These are phyloP conservation scores for Vanrija sp. DNA, from an alignment of 1,284 basidiomycete genomes.

Conservation along the genomic window DNA sequence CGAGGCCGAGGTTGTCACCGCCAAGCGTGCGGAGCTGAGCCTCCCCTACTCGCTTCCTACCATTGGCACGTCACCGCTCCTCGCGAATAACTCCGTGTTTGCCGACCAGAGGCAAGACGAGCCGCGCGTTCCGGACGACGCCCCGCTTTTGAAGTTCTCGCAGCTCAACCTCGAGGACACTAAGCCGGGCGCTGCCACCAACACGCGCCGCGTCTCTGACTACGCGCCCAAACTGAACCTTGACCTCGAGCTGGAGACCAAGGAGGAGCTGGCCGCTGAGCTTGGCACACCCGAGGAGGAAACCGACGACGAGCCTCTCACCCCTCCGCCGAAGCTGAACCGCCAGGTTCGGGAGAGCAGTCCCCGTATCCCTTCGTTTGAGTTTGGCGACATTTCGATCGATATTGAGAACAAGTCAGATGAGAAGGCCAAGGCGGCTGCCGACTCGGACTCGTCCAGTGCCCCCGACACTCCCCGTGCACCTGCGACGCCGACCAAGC, in stretches of 20 bases:
- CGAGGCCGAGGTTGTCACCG: neutral
- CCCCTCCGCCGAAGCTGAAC: slow-evolving; percentile 29
- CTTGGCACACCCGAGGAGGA: neutral
- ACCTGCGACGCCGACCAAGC: neutral
- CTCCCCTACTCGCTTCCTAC: slow-evolving; percentile 38
- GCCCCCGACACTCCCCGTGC: slow-evolving; percentile 4
- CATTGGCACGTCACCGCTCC: slow-evolving; percentile 39
- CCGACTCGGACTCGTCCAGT: neutral
- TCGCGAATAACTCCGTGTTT: slow-evolving; percentile 9
- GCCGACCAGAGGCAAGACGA: slow-evolving; percentile 3
- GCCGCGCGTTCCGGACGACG: slow-evolving; percentile 7
- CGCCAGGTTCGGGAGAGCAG: slow-evolving; percentile 21
- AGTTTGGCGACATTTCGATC: slow-evolving; percentile 32
- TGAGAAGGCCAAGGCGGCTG: neutral
- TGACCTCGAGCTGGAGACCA: neutral
- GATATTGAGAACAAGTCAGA: slow-evolving; percentile 6
- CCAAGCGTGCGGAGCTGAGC: slow-evolving; percentile 26
- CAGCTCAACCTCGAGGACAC: no score
- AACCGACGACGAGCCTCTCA: slow-evolving; percentile 31
- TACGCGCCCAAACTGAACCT: slow-evolving; percentile 4
- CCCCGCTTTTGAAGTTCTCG: slow-evolving; percentile 1
- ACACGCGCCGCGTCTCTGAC: neutral
- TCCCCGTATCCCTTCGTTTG: slow-evolving; percentile 43
- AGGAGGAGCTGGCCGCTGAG: slow-evolving; percentile 3
- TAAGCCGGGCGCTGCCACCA: neutral